phyloP scores from a whole-genome alignment of 1,139 yeast species.

The Geotrichum cucujoidarum region DNA sequence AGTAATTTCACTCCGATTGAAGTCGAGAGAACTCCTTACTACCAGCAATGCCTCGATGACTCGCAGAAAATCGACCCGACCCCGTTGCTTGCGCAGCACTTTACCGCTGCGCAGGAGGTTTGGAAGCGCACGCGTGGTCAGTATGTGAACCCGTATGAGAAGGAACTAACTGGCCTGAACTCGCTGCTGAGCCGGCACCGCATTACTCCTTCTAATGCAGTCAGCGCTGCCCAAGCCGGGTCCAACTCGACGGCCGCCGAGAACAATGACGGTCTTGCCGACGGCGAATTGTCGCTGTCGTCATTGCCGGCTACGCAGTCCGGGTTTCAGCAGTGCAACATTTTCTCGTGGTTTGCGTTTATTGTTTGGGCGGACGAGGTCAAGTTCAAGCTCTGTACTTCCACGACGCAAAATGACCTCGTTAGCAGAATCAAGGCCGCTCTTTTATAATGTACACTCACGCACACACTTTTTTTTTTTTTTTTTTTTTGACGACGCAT shows the following conservation, averaged over 20 bases:
- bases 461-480: not conserved
- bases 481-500: not conserved
- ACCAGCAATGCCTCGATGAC: not conserved
- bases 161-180: not conserved
- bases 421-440: not conserved
- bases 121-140: not conserved
- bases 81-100: not conserved
- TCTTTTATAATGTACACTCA: not conserved
- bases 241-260: too few relatives aligned
- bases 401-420: not conserved
- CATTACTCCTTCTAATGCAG: too few relatives aligned
- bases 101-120: not conserved
- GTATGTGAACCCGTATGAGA: not conserved
- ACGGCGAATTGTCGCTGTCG: too few relatives aligned
- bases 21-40: not conserved
- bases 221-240: too few relatives aligned
- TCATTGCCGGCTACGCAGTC: too few relatives aligned
- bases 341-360: not conserved
- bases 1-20: not conserved
- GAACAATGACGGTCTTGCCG: too few relatives aligned
- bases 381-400: not conserved
- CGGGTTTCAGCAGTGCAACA: not conserved
- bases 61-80: not conserved
- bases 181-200: not conserved
- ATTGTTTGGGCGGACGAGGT: conserved; percentile 3